phyloP scores from a whole-genome alignment of 2,329 filamentous ascomycete genomes.

The Trichoderma breve region DNA sequence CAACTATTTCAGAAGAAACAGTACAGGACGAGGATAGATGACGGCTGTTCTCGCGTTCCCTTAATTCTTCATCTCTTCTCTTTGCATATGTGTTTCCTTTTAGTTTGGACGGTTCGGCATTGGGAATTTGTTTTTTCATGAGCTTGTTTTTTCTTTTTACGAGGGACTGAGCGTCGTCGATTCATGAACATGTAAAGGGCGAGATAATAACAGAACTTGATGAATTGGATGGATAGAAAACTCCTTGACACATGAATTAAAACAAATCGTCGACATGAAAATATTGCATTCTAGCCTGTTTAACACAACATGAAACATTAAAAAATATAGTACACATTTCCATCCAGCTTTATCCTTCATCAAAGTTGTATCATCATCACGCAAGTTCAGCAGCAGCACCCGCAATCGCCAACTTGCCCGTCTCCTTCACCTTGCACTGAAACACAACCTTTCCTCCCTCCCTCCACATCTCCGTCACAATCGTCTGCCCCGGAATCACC shows the following conservation, averaged over 20 bases:
- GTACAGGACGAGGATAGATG: neutral
- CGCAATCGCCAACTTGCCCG: slow-evolving; percentile 81
- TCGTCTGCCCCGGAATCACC: slow-evolving; percentile 83
- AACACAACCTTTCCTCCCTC: slow-evolving; percentile 78
- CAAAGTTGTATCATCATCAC: neutral
- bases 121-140: neutral
- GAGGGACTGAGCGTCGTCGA: neutral
- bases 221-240: neutral
- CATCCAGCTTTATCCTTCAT: neutral
- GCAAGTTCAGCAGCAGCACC: slow-evolving; percentile 77
- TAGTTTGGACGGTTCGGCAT: neutral
- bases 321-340: neutral
- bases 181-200: neutral
- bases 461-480: slow-evolving; percentile 93
- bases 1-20: neutral
- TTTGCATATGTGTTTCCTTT: neutral
- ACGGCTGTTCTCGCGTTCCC: neutral
- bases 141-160: neutral
- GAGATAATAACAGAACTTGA: neutral
- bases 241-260: neutral
- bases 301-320: neutral
- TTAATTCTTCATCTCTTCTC: neutral
- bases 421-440: slow-evolving; percentile 88
- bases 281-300: neutral
- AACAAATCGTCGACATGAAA: neutral